Percentiles rank a stretch among this genome's conserved stretches.
These are phyloP conservation scores for Phytopythium kandeliae DNA, from an alignment of 352 stramenopile genomes.

Conservation along the genomic window DNA sequence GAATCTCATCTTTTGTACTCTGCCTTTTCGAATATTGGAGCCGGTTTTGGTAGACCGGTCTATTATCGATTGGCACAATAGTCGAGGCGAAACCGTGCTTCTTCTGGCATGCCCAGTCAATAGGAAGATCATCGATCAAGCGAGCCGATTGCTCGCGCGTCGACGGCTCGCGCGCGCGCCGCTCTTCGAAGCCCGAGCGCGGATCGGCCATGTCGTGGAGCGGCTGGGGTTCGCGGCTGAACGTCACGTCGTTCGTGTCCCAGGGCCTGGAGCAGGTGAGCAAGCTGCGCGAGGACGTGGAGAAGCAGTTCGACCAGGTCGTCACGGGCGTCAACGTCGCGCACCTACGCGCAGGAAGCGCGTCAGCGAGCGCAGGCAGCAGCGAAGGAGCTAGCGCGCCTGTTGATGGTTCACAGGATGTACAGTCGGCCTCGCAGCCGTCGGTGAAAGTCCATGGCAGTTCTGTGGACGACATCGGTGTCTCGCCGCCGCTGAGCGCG, in stretches of 20 bases:
- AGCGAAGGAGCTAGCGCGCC: background rate
- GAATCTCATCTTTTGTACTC: too few relatives aligned
- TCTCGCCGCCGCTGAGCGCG: slow-evolving; percentile 13
- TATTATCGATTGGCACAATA: too few relatives aligned
- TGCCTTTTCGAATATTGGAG: too few relatives aligned
- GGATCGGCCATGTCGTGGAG: slow-evolving; percentile 35
- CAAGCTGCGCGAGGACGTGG: slow-evolving; percentile 79
- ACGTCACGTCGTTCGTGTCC: slow-evolving; percentile 78
- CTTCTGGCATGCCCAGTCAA: too few relatives aligned
- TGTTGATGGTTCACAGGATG: background rate
- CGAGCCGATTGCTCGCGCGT: too few relatives aligned
- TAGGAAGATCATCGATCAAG: too few relatives aligned
- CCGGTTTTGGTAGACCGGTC: too few relatives aligned
- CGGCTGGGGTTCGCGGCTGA: slow-evolving; percentile 63
- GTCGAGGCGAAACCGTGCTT: too few relatives aligned
- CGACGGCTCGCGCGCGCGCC: background rate
- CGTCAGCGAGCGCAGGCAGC: background rate
- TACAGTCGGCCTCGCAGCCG: background rate
- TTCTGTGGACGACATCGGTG: slow-evolving; percentile 22
- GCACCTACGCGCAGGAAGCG: background rate
- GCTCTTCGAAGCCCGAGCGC: background rate
- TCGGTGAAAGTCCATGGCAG: background rate
- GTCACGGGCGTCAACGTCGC: slow-evolving; percentile 28
- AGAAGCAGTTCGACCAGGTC: slow-evolving; percentile 85
- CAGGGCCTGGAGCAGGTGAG: slow-evolving; percentile 80